These are phyloP conservation scores for Orbilia blumenaviensis DNA, from an alignment of 2,329 filamentous ascomycete genomes.

Conservation along the genomic window DNA sequence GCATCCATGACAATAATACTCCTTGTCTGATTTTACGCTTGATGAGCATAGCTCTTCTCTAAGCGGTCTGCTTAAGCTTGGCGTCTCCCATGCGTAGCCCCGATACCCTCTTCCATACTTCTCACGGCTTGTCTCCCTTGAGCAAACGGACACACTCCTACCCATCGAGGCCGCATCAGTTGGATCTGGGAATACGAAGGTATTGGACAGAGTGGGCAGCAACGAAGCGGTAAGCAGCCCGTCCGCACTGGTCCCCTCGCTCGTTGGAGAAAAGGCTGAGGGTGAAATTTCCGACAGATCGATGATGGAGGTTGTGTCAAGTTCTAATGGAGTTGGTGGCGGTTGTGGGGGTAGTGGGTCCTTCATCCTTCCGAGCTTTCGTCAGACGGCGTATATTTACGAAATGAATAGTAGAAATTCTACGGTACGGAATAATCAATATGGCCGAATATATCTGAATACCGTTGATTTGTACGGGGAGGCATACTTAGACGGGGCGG, in stretches of 20 bases:
- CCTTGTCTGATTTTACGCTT: background rate
- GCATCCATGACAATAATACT: background rate
- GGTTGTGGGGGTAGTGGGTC: background rate
- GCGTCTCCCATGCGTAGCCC: background rate
- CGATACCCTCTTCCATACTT: background rate
- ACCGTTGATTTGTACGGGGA: background rate
- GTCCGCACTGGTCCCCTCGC: background rate
- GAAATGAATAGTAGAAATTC: background rate
- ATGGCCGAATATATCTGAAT: background rate
- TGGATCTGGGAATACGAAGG: constrained; percentile 9
- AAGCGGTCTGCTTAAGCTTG: background rate
- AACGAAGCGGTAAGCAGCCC: constrained; percentile 1
- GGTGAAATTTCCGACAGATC: constrained; percentile 13
- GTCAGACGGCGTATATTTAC: background rate
- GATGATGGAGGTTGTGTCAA: background rate
- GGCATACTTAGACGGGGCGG: background rate
- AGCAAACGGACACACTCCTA: background rate
- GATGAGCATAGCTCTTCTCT: background rate
- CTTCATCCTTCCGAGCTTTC: background rate
- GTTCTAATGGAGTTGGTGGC: background rate
- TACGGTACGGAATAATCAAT: background rate
- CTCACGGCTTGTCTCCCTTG: background rate
- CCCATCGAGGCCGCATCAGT: background rate
- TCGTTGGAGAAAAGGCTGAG: background rate
- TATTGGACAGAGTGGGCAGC: background rate